Evolutionary conservation across 1,139 yeast species (phyloP).

Genomic region (Sugiyamaella grinbergsii): DNA sequence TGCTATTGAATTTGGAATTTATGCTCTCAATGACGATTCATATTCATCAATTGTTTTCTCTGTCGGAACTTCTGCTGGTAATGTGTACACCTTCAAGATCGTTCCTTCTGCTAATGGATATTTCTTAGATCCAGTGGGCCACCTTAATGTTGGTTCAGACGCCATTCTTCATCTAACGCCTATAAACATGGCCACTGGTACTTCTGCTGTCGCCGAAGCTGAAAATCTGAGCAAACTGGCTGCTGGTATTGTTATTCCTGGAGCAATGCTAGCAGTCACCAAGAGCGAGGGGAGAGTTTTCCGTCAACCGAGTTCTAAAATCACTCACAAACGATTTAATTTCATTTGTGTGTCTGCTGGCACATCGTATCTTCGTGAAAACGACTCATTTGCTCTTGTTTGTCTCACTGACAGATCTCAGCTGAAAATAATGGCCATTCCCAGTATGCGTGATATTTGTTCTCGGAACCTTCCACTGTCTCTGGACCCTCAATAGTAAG

Average conservation of each 20-base stretch:
- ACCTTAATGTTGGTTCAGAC: slow-evolving; percentile 50
- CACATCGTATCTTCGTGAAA: slow-evolving; percentile 51
- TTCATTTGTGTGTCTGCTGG: slow-evolving; percentile 55
- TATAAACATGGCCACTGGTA: slow-evolving; percentile 57
- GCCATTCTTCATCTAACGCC: slow-evolving; percentile 61
- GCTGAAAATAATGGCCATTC: slow-evolving; percentile 51
- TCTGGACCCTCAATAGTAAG: slow-evolving; percentile 44
- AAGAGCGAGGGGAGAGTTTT: slow-evolving; percentile 65
- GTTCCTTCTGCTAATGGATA: slow-evolving; percentile 72
- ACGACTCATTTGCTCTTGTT: slow-evolving; percentile 48
- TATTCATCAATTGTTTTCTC: slow-evolving; percentile 71
- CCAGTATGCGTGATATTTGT: slow-evolving; percentile 55
- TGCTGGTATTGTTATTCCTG: slow-evolving; percentile 63
- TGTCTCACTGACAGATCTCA: slow-evolving; percentile 47
- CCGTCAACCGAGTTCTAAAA: slow-evolving; percentile 54
- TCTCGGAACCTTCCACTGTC: slow-evolving; percentile 47
- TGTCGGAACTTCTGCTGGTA: slow-evolving; percentile 82
- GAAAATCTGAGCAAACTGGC: slow-evolving; percentile 62
- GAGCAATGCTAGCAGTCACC: slow-evolving; percentile 62
- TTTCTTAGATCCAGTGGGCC: slow-evolving; percentile 57
- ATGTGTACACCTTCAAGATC: slow-evolving; percentile 65
- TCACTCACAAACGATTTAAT: slow-evolving; percentile 55
- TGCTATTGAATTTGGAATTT: slow-evolving; percentile 67
- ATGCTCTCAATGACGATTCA: slow-evolving; percentile 62
- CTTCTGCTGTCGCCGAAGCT: slow-evolving; percentile 63